Evolutionary conservation across 2,329 filamentous ascomycete genomes (phyloP).

Genomic region (Colletotrichum sp.): DNA sequence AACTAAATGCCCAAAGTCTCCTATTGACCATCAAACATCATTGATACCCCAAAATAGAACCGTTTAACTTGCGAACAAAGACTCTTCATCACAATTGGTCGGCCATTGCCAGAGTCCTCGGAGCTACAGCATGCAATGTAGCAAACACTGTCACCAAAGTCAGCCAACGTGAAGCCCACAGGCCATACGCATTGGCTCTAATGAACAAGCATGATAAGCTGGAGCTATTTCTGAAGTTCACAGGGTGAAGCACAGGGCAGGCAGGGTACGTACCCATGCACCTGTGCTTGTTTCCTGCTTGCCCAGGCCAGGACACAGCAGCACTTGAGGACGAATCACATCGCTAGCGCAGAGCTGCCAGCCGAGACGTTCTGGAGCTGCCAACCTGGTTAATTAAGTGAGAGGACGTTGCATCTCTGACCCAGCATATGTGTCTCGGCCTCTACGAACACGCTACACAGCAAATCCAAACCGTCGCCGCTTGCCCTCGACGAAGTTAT

Average conservation of each 20-base stretch:
- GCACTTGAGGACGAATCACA: constrained; percentile 7
- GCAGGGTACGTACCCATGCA: constrained; percentile 1
- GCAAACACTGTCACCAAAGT: background rate
- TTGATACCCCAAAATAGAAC: background rate
- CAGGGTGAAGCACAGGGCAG: background rate
- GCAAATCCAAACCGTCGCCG: background rate
- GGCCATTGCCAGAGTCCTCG: background rate
- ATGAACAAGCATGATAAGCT: background rate
- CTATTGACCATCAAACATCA: background rate
- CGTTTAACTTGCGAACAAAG: background rate
- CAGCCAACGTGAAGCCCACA: background rate
- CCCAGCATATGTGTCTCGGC: constrained; percentile 12
- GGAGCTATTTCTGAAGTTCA: background rate
- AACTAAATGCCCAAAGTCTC: background rate
- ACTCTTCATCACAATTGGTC: background rate
- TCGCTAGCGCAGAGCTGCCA: constrained; percentile 20
- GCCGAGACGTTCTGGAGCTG: constrained; percentile 15
- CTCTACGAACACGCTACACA: background rate
- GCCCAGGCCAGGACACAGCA: background rate
- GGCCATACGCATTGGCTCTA: background rate
- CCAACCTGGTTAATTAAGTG: constrained; percentile 18
- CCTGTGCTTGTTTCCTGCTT: background rate
- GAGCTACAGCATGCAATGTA: background rate
- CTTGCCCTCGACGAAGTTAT: background rate
- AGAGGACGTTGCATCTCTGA: background rate